phyloP scores from a whole-genome alignment of 305 asterid species.

The Rubia occidens region DNA sequence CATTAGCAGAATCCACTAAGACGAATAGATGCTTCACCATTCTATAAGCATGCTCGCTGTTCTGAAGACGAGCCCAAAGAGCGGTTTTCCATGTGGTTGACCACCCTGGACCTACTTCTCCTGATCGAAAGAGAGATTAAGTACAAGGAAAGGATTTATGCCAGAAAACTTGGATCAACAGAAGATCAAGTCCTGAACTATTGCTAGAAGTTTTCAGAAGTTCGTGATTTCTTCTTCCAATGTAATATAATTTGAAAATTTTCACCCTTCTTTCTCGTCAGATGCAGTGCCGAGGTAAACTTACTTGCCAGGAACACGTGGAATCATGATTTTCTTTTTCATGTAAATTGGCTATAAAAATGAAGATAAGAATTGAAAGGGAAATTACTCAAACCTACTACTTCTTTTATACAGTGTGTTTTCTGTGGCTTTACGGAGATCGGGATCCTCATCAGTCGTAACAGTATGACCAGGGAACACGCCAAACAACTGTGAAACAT shows the following conservation, averaged over 20 bases:
- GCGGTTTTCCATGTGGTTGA: slow-evolving; percentile 71
- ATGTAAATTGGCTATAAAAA: background rate
- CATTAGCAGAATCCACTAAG: slow-evolving; percentile 52
- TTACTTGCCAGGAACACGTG: background rate
- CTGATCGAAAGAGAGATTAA: slow-evolving; percentile 27
- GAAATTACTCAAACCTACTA: slow-evolving; percentile 29
- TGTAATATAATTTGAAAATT: background rate
- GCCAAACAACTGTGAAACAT: slow-evolving; percentile 70
- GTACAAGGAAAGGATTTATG: background rate
- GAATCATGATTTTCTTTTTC: background rate
- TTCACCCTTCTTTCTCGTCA: background rate
- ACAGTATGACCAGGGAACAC: slow-evolving; percentile 68
- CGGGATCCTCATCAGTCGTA: slow-evolving; percentile 36
- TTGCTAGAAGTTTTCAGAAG: background rate
- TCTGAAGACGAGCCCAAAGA: slow-evolving; percentile 59
- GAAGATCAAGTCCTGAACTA: background rate
- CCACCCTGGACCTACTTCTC: slow-evolving; percentile 83
- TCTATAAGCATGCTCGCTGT: slow-evolving; percentile 51
- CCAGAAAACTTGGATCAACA: too few relatives aligned
- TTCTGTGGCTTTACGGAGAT: slow-evolving; percentile 61
- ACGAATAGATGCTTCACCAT: slow-evolving; percentile 65
- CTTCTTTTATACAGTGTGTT: slow-evolving; percentile 47
- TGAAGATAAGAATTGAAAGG: background rate
- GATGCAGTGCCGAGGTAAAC: background rate
- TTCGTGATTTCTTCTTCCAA: background rate